Evolutionary conservation across 371 early-diverging fungal genomes (phyloP).

Genomic region (Mucor indicus): DNA sequence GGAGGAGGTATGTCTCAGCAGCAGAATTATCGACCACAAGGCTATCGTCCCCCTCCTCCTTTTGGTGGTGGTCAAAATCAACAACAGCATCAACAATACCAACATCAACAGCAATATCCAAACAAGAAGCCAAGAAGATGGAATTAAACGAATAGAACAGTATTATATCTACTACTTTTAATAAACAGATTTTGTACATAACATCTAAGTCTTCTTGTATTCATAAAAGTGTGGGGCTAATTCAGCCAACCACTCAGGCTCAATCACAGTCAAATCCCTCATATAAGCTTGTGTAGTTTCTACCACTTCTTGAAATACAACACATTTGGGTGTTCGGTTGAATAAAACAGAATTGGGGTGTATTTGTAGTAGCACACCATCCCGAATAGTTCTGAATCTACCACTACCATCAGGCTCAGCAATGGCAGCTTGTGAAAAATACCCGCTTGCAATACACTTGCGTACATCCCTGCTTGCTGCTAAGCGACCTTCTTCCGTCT

Average conservation of each 20-base stretch:
- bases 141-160: slow-evolving; percentile 1
- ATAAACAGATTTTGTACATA: slow-evolving; percentile 3
- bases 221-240: slow-evolving; percentile 63
- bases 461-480: slow-evolving; percentile 51
- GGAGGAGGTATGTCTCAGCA: slow-evolving; percentile 7
- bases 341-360: slow-evolving; percentile 80
- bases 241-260: slow-evolving; percentile 70
- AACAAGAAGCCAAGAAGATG: slow-evolving; percentile 19
- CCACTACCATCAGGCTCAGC: slow-evolving; percentile 61
- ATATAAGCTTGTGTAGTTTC: slow-evolving; percentile 74
- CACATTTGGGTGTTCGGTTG: slow-evolving; percentile 70
- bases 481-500: slow-evolving; percentile 21
- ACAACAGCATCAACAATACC: slow-evolving; percentile 8
- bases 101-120: slow-evolving; percentile 1
- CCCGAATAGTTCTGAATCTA: slow-evolving; percentile 61
- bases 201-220: slow-evolving; percentile 23
- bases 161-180: not conserved
- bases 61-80: not conserved
- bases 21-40: slow-evolving; percentile 7
- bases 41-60: slow-evolving; percentile 16
- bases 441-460: slow-evolving; percentile 73
- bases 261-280: slow-evolving; percentile 71
- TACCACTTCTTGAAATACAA: slow-evolving; percentile 81
- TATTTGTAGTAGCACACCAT: slow-evolving; percentile 56
- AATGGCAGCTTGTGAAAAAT: slow-evolving; percentile 75